These are phyloP conservation scores for Ogataea pini DNA, from an alignment of 805 yeast genomes.

Conservation along the genomic window DNA sequence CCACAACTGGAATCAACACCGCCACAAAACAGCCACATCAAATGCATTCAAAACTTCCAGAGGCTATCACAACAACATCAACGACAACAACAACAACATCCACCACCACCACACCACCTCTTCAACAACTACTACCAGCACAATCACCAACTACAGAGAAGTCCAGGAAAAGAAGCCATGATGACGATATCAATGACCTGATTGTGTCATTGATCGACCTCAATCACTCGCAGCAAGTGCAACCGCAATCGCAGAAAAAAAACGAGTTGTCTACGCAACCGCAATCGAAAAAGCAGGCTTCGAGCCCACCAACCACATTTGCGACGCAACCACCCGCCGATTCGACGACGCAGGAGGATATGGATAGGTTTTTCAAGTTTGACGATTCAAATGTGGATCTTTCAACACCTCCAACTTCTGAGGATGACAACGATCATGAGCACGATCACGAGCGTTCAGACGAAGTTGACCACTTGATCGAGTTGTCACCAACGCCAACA, in stretches of 20 bases:
- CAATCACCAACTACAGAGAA: conserved; percentile 3
- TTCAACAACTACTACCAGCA: neutral
- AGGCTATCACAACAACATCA: no score
- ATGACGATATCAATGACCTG: conserved; percentile 38
- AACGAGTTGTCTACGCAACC: neutral
- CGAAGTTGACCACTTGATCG: conserved; percentile 17
- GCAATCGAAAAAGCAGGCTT: neutral
- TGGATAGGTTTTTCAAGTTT: conserved; percentile 19
- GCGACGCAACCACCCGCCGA: neutral
- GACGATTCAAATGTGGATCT: conserved; percentile 18
- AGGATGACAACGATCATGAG: conserved; percentile 23
- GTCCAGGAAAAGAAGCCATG: conserved; percentile 32
- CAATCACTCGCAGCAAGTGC: conserved; percentile 30
- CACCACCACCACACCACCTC: neutral
- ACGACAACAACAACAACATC: no score
- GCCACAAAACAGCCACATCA: neutral
- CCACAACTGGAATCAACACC: neutral
- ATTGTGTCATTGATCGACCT: conserved; percentile 38
- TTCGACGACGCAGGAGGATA: conserved; percentile 12
- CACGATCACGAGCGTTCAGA: neutral
- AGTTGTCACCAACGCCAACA: conserved; percentile 27
- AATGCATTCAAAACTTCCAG: no score
- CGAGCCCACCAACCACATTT: conserved; percentile 1
- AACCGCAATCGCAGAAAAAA: conserved; percentile 4
- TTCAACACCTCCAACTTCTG: conserved; percentile 23